Evolutionary conservation across 2,329 filamentous ascomycete species (phyloP), one percentile per base, ranked within the genome.

Genomic region (Hysterium pulicare): DNA sequence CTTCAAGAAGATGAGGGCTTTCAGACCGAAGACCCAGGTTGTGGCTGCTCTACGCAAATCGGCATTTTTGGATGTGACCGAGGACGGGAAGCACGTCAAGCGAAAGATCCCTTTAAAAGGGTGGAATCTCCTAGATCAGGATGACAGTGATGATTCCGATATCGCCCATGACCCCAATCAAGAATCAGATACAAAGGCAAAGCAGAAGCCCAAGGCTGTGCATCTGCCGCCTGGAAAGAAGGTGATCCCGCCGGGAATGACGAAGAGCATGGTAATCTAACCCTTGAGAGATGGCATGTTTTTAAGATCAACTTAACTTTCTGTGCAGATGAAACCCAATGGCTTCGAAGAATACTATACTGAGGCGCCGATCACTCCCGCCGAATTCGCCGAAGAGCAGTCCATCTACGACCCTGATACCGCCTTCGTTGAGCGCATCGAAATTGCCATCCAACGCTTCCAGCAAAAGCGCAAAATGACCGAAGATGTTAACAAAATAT

Each of bases 391-490:
- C 3, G 75, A 84, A 38, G 87, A 95, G 57, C 70, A 76, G 16
- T 72, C 77, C 10, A 70, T 93, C 19, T 98, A 95, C 59, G 64
- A 80, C 50, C 62, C 70, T 73, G 64, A 68, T 10, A 64, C 66
- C 35, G 41, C 57, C 2, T 70, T 74, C 42, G 51, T 61, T 21
- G 86, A 85, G 42, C 88, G 93, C 35, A 88, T 97, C 31, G 84
- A 96, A 59, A 78, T 83, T 20, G 93, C 88, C 35, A 86, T 97
- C 41, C 83, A 90, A 51, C 84, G 89, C 11, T 98, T 84, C 69
- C 82, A 86, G 48, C 75, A 79, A 26, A 86, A 83, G 35, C 85
- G 90, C 23, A 90, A 87, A 50, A 78, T 95, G 45, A 79, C 86
- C 45, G 65, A 72, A 10, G 72, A 80, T 3, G 81, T 82, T 19